Conservation (phyloP, 2,329 filamentous ascomycete species). For the Ophiocordyceps sinensis region DNA sequence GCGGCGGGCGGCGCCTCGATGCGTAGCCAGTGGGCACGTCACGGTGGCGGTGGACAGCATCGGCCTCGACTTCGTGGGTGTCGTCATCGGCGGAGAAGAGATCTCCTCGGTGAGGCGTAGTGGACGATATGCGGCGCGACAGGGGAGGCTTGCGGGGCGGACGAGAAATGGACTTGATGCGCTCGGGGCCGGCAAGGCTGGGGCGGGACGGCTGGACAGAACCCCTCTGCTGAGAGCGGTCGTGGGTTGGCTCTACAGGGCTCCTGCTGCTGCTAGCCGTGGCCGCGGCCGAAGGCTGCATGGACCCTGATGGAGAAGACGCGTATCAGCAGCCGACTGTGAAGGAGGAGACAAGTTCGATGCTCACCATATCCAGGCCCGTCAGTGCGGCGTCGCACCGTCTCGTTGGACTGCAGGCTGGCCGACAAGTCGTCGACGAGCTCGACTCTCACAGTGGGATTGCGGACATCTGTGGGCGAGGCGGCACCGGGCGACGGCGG, state of each 20-base stretch:
- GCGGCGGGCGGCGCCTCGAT: constrained; percentile 18
- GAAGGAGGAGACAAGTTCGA: background rate
- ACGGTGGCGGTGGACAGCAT: constrained; percentile 36
- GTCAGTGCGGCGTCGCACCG: constrained; percentile 43
- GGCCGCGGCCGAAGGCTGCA: constrained; percentile 5
- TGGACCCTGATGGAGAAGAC: constrained; percentile 5
- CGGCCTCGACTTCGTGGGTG: constrained; percentile 61
- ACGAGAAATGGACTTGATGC: constrained; percentile 30
- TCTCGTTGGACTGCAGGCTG: constrained; percentile 45
- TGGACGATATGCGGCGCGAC: constrained; percentile 61
- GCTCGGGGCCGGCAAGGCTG: constrained; percentile 27
- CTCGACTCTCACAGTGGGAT: constrained; percentile 21
- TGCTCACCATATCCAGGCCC: constrained; percentile 35
- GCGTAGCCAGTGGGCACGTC: constrained; percentile 12
- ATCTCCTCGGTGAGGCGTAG: constrained; percentile 64
- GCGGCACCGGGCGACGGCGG: constrained; percentile 22
- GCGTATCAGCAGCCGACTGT: background rate
- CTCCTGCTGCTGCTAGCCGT: constrained; percentile 14
- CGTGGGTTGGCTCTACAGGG: constrained; percentile 22
- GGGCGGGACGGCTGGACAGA: constrained; percentile 20
- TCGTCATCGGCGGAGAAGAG: constrained; percentile 90
- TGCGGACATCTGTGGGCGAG: constrained; percentile 36
- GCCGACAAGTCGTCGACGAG: constrained; percentile 32
- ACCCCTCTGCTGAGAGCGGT: constrained; percentile 15
- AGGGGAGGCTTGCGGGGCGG: constrained; percentile 56